These are phyloP conservation scores for Schwanniomyces yamadae DNA, from an alignment of 805 yeast species.

Conservation along the genomic window DNA sequence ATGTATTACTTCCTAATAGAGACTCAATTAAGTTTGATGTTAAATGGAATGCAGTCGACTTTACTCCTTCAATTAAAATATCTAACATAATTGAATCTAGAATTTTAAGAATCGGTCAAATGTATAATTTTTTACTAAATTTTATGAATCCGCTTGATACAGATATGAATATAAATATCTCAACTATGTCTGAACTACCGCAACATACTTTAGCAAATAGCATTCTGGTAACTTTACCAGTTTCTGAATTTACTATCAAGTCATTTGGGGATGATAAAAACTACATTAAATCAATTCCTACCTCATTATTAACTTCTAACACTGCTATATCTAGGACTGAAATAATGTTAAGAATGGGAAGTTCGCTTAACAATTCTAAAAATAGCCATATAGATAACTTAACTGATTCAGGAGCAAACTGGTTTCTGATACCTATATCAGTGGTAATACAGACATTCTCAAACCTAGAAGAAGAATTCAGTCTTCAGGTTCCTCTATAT, in stretches of 20 bases:
- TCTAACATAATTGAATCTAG: constrained; percentile 14
- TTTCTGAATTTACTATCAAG: constrained; percentile 20
- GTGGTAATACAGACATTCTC: neutral
- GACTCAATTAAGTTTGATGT: constrained; percentile 30
- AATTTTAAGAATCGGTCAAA: constrained; percentile 11
- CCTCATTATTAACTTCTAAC: constrained; percentile 27
- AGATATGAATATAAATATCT: constrained; percentile 20
- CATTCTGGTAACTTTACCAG: constrained; percentile 23
- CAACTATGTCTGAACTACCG: constrained; percentile 22
- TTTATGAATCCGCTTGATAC: constrained; percentile 30
- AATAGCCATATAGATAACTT: constrained; percentile 9
- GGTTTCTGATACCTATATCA: constrained; percentile 34
- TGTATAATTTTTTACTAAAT: constrained; percentile 22
- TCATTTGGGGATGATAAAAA: constrained; percentile 18
- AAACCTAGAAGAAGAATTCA: constrained; percentile 9
- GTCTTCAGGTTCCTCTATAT: constrained; percentile 29
- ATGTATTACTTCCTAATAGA: constrained; percentile 23
- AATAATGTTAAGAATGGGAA: constrained; percentile 23
- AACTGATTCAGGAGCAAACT: constrained; percentile 27
- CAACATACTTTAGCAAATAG: constrained; percentile 5
- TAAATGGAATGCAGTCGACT: constrained; percentile 35
- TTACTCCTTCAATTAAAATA: constrained; percentile 27
- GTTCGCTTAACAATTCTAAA: neutral
- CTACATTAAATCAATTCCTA: constrained; percentile 33
- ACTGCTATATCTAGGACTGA: constrained; percentile 34